phyloP scores from a whole-genome alignment of 345 rosid genomes.

The Eucalyptus regnans region DNA sequence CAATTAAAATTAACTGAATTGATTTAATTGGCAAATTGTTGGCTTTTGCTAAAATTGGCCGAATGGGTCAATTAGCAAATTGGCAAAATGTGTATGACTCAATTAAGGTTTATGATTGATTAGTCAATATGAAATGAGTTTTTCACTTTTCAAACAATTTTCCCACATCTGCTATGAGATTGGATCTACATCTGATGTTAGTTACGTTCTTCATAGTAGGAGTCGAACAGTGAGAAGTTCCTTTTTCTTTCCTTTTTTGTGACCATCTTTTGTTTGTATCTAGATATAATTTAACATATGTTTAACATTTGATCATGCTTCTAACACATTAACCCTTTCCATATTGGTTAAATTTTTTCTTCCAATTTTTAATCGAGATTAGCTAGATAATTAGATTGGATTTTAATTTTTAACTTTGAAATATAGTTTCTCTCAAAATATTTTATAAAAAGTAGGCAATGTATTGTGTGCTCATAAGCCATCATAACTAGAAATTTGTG shows the following conservation, averaged over 20 bases:
- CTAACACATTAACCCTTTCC: not conserved
- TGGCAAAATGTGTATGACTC: rapidly evolving
- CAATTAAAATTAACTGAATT: rapidly evolving
- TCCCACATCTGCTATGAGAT: rapidly evolving
- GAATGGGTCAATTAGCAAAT: rapidly evolving
- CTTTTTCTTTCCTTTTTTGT: not conserved
- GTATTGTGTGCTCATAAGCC: not conserved
- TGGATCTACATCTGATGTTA: not conserved
- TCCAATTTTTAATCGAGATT: not conserved
- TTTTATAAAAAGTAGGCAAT: too few species aligned
- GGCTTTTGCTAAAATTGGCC: too few species aligned
- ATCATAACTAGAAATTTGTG: too few species aligned
- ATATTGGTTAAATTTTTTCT: not conserved
- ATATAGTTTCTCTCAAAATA: not conserved
- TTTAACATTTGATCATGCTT: not conserved
- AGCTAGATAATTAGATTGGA: not conserved
- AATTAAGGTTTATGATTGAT: too few species aligned
- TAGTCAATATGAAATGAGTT: too few species aligned
- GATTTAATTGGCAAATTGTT: rapidly evolving
- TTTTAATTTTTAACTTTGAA: not conserved
- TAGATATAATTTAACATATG: too few species aligned
- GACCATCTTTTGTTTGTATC: not conserved
- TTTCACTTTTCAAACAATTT: too few species aligned
- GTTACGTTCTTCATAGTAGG: not conserved
- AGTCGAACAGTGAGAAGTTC: rapidly evolving